phyloP scores from a whole-genome alignment of 2,329 filamentous ascomycete genomes.

The Aspergillus luchuensis region DNA sequence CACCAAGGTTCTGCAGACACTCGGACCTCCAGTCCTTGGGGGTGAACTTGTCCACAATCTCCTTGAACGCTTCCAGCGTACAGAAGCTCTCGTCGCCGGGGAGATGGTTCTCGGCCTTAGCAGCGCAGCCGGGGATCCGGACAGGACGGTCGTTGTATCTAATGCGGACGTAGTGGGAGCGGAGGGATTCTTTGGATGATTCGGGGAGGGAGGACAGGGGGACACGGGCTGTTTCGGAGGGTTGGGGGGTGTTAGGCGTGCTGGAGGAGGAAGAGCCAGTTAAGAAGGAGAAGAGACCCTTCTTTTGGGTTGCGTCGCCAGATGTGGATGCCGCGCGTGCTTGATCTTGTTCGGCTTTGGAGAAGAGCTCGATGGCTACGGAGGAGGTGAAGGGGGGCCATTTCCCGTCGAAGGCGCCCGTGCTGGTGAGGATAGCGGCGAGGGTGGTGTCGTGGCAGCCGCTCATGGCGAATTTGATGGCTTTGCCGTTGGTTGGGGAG shows the following conservation, averaged over 20 bases:
- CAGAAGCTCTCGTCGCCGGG: constrained; percentile 87
- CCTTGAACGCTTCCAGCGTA: constrained; percentile 88
- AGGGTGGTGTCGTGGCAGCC: constrained; percentile 95
- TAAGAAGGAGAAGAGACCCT: constrained; percentile 36
- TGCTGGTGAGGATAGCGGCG: constrained; percentile 71
- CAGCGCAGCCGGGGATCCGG: constrained; percentile 75
- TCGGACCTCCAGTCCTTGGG: constrained; percentile 74
- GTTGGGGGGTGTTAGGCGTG: constrained; percentile 16
- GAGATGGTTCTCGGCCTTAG: constrained; percentile 74
- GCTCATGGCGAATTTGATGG: constrained; percentile 72
- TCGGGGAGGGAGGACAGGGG: constrained; percentile 34
- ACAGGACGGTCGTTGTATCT: constrained; percentile 88
- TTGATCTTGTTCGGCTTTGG: constrained; percentile 25
- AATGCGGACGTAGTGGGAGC: constrained; percentile 80
- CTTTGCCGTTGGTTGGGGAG: constrained; percentile 36
- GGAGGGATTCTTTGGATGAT: constrained; percentile 29
- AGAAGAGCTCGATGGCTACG: constrained; percentile 88
- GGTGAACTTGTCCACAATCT: constrained; percentile 86
- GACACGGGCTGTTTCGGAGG: constrained; percentile 38
- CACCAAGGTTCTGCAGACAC: constrained; percentile 61
- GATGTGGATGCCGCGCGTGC: constrained; percentile 12
- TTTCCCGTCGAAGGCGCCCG: constrained; percentile 73
- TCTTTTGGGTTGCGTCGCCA: constrained; percentile 21
- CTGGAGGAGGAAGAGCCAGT: constrained; percentile 24
- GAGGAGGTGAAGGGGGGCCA: constrained; percentile 97